Base-by-base conservation (phyloP, 2,329 filamentous ascomycete species). In the Leptodontidium sp. region DNA sequence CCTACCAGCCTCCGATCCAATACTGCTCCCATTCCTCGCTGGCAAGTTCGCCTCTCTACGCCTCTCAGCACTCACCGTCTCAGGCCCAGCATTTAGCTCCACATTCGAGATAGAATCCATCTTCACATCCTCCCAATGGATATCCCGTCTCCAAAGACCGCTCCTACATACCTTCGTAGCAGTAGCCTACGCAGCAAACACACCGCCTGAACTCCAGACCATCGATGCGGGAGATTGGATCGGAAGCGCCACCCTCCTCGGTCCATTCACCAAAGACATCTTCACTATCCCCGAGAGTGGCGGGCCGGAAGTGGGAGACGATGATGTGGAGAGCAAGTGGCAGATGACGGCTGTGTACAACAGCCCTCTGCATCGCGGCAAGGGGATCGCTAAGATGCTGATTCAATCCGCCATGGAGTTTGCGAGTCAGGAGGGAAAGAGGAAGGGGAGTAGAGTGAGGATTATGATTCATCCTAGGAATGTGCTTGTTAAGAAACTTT, bases 391-490 rank as follows among this genome's bases (percentile, higher is more conserved):
- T 64, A 78, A 72, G 69, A 72, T 62, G 63, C 59, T 75, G 32
- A 71, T 75, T 11, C 59, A 69, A 12, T 61, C 55, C 4, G 70
- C 70, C 21, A 29, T 69, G 71, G 66, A 73, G 38, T 70, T 77
- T 73, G 63, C 72, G 68, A 35, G 63, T 45, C 6, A 75, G 70
- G 65, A 68, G 40, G 65, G 61, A 4, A 43, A 43, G 3, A 55
- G 53, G 63, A 29, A 61, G 45, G 57, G 6, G 12, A 64, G 74
- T 17, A 68, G 75, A 38, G 69, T 79, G 32, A 70, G 78, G 12
- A 71, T 79, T n/a, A 76, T 78, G 62, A 73, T 79, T 21, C 76
- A 78, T 71, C 72, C 73, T 9, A 69, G 70, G 5, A 79, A 79
- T 59, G 52, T 74, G 29, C 68, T 69, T 26, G 75, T 75, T 11